These are phyloP conservation scores for Wickerhamiella spandovensis DNA, from an alignment of 805 yeast genomes.

Conservation along the genomic window DNA sequence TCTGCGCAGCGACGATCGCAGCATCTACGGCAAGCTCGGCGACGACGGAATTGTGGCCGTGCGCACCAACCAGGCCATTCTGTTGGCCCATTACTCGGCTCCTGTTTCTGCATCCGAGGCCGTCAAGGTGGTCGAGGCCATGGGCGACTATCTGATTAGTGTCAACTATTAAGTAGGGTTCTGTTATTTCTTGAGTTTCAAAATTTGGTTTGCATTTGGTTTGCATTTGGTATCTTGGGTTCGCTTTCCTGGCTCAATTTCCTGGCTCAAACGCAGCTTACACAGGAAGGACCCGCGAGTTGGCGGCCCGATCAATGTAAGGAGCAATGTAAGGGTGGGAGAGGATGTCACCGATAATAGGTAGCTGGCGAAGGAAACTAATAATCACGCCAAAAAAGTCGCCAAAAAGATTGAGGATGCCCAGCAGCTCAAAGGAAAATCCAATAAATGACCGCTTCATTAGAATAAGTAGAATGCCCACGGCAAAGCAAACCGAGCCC, in stretches of 20 bases:
- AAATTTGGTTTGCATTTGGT: background rate
- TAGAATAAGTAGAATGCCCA: conserved; percentile 67
- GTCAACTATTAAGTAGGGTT: conserved; percentile 61
- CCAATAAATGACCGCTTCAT: conserved; percentile 71
- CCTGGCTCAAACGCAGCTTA: conserved; percentile 16
- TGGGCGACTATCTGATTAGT: conserved; percentile 87
- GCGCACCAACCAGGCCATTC: conserved; percentile 83
- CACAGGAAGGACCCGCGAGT: conserved; percentile 54
- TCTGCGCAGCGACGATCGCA: conserved; percentile 80
- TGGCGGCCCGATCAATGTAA: conserved; percentile 45
- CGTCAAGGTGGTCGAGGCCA: conserved; percentile 82
- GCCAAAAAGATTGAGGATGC: conserved; percentile 82
- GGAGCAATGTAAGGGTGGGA: conserved; percentile 80
- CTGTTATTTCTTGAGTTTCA: background rate
- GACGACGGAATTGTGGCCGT: conserved; percentile 83
- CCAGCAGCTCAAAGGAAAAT: conserved; percentile 70
- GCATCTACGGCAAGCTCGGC: conserved; percentile 83
- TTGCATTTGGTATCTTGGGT: background rate
- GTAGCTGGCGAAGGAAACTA: conserved; percentile 75
- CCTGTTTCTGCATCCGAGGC: conserved; percentile 93
- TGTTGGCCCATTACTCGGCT: conserved; percentile 77
- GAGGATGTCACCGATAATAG: conserved; percentile 73
- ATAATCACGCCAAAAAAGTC: conserved; percentile 86
- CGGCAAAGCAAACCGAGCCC: conserved; percentile 66
- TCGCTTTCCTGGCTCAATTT: background rate